Evolutionary conservation across 768 basidiomycete genomes (phyloP).

Genomic region (Lactarius sp.): DNA sequence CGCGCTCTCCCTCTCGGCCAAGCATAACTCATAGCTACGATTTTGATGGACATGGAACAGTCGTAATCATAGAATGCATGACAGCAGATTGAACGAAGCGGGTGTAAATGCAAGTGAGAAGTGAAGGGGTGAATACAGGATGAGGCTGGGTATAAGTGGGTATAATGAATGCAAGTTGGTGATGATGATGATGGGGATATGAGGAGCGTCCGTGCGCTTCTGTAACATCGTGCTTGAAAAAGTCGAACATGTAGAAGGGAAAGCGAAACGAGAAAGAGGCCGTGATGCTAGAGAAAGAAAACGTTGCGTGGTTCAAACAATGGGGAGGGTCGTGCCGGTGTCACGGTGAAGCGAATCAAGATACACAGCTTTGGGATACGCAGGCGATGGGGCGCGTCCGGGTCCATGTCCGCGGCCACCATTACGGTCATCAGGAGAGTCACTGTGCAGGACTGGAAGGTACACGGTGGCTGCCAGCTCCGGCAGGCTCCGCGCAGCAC

Average conservation of each 20-base stretch:
- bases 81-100: background rate
- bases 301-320: background rate
- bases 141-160: background rate
- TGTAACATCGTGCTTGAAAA: background rate
- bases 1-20: background rate
- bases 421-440: too few species aligned
- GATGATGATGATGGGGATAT: background rate
- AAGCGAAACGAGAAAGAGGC: background rate
- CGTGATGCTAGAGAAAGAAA: background rate
- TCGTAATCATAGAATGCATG: constrained; percentile 22
- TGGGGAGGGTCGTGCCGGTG: background rate
- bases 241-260: background rate
- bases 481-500: background rate
- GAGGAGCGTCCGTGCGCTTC: background rate
- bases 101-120: background rate
- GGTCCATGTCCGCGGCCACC: background rate
- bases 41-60: constrained; percentile 23
- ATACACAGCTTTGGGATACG: background rate
- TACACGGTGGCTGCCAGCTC: background rate
- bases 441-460: constrained; percentile 1
- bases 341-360: background rate
- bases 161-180: background rate
- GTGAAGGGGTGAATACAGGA: background rate
- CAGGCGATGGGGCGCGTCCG: background rate
- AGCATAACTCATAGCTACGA: constrained; percentile 24